phyloP scores from a whole-genome alignment of 768 basidiomycete genomes.

The Peribolospora baueri region DNA sequence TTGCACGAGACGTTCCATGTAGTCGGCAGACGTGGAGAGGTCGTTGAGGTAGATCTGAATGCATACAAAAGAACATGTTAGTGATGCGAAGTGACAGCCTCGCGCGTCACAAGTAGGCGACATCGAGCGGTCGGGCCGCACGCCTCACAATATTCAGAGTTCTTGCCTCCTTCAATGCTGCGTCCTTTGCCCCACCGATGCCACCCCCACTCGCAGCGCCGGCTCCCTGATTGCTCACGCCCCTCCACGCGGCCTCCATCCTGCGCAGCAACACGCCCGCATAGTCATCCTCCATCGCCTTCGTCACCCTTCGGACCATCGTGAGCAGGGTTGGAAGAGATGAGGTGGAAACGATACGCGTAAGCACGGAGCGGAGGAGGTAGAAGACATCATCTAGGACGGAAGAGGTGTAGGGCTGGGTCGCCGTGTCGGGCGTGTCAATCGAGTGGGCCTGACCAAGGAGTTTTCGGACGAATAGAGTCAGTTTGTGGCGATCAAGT shows the following conservation, averaged over 20 bases:
- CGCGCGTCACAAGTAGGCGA: no score
- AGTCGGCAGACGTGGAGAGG: constrained; percentile 69
- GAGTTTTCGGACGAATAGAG: background rate
- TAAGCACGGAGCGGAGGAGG: constrained; percentile 61
- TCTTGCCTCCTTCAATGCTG: constrained; percentile 48
- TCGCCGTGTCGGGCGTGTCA: constrained; percentile 44
- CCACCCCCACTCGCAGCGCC: constrained; percentile 24
- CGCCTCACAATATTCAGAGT: constrained; percentile 53
- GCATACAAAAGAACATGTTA: background rate
- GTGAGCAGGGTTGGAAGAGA: constrained; percentile 35
- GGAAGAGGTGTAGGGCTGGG: constrained; percentile 27
- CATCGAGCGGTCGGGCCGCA: no score
- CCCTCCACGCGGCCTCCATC: constrained; percentile 50
- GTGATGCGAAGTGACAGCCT: background rate
- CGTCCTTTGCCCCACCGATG: constrained; percentile 38
- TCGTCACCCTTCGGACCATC: constrained; percentile 27
- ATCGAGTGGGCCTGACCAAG: constrained; percentile 53
- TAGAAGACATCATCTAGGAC: constrained; percentile 74
- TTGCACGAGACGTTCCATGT: constrained; percentile 56
- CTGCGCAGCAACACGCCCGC: constrained; percentile 54
- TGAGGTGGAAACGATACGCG: constrained; percentile 43
- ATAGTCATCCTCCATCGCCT: constrained; percentile 57
- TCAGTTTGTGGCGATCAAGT: no score
- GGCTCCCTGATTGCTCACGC: constrained; percentile 19
- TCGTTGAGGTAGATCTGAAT: constrained; percentile 68